Evolutionary conservation across 805 yeast species (phyloP).

Genomic region (Candida golubevii): DNA sequence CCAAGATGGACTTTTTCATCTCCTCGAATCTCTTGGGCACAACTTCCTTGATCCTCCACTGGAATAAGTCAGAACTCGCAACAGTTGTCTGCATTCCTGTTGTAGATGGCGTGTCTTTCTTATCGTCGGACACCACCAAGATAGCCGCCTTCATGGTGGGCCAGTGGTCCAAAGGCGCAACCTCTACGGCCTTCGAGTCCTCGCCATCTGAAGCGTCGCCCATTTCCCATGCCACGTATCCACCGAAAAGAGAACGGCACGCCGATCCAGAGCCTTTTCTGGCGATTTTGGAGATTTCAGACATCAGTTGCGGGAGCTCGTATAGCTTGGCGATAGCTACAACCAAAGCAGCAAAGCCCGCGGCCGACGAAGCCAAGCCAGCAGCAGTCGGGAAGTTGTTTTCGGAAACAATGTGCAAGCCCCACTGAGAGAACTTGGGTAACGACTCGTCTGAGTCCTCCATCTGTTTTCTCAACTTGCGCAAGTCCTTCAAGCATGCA

Average conservation of each 20-base stretch:
- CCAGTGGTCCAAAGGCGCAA: conserved; percentile 86
- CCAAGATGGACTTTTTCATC: conserved; percentile 73
- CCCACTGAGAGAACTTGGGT: conserved; percentile 60
- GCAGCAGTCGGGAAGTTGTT: conserved; percentile 99
- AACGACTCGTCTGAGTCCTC: conserved; percentile 53
- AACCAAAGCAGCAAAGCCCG: conserved; percentile 96
- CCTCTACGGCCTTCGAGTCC: conserved; percentile 91
- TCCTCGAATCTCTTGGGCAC: conserved; percentile 82
- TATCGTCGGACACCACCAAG: conserved; percentile 86
- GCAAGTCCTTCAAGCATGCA: conserved; percentile 73
- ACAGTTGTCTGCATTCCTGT: conserved; percentile 97
- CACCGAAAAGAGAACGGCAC: conserved; percentile 94
- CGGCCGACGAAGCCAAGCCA: conserved; percentile 96
- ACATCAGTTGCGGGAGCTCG: conserved; percentile 75
- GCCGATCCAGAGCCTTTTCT: conserved; percentile 99
- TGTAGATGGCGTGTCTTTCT: conserved; percentile 93
- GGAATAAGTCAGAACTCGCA: conserved; percentile 79
- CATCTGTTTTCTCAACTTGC: conserved; percentile 56
- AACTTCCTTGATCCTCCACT: conserved; percentile 69
- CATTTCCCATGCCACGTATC: conserved; percentile 99
- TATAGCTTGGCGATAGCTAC: conserved; percentile 82
- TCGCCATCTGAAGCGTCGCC: conserved; percentile 72
- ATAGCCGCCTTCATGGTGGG: conserved; percentile 87
- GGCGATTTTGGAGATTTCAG: conserved; percentile 89
- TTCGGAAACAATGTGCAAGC: conserved; percentile 79